phyloP scores from a whole-genome alignment of 192 early-diverging fungal genomes.

The Entophlyctis helioformis region DNA sequence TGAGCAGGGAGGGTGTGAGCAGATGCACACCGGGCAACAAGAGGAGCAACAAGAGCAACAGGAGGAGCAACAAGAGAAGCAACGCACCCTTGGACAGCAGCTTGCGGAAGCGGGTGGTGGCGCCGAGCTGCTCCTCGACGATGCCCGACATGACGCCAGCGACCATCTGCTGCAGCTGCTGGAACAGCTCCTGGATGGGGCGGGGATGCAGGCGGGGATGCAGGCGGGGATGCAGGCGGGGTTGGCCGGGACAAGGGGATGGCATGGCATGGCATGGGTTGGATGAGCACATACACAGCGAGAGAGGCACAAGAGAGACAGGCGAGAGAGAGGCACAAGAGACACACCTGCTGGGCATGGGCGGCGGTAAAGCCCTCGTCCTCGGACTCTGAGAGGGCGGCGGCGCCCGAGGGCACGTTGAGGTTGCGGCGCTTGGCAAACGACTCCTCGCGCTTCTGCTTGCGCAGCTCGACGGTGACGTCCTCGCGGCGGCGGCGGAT shows the following conservation, averaged over 20 bases:
- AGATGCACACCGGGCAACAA: no score
- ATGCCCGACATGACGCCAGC: conserved; percentile 64
- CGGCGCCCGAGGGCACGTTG: conserved; percentile 61
- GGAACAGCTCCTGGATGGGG: conserved; percentile 80
- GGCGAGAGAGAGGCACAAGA: background rate
- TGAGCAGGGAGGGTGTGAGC: no score
- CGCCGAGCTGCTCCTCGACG: conserved; percentile 63
- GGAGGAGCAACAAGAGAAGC: conserved; percentile 79
- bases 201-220: no score
- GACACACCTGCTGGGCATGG: background rate
- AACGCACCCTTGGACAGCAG: conserved; percentile 62
- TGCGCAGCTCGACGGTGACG: conserved; percentile 83
- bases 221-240: no score
- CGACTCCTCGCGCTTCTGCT: conserved; percentile 90
- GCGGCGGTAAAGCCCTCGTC: conserved; percentile 47
- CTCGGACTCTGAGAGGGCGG: conserved; percentile 53
- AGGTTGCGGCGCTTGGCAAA: conserved; percentile 89
- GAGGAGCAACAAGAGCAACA: no score
- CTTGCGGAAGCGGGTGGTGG: conserved; percentile 87
- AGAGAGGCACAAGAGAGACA: background rate
- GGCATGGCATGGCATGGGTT: no score
- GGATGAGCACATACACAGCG: conserved; percentile 32
- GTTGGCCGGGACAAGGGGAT: no score
- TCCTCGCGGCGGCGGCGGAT: conserved; percentile 86
- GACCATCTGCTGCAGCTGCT: conserved; percentile 60